Conservation (phyloP, 1,139 yeast species). For the Kodamaea suecica region DNA sequence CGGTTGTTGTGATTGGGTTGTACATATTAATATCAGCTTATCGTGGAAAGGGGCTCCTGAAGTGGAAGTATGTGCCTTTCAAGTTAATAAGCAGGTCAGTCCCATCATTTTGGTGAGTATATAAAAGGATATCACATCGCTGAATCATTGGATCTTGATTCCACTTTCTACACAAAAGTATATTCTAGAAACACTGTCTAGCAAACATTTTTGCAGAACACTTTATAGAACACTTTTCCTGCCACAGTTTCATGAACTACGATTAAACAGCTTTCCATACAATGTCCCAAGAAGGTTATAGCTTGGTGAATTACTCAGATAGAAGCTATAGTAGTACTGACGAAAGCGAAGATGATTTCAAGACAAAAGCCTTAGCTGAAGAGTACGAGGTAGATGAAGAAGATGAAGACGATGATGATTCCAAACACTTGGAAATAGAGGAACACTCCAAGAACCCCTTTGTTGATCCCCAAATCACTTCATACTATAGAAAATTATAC, state of each 20-base stretch:
- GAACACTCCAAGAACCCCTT: conserved; percentile 12
- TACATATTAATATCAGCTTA: not conserved
- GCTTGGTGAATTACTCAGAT: conserved; percentile 3
- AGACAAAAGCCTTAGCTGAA: conserved; percentile 2
- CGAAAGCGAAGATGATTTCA: conserved; percentile 3
- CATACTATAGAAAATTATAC: conserved; percentile 18
- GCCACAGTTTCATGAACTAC: too few species aligned
- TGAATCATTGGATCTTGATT: too few species aligned
- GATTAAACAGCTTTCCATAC: too few species aligned
- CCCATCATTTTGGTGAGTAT: too few species aligned
- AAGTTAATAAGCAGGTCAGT: too few species aligned
- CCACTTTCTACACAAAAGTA: too few species aligned
- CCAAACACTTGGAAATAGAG: conserved; percentile 2
- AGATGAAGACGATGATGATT: not conserved
- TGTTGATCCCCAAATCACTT: conserved; percentile 19
- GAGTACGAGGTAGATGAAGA: conserved; percentile 1
- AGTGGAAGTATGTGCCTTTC: too few species aligned
- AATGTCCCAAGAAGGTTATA: not conserved
- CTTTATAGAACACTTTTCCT: too few species aligned
- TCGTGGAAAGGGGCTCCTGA: not conserved
- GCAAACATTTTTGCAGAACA: too few species aligned
- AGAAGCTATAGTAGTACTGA: conserved; percentile 6
- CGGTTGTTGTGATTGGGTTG: not conserved
- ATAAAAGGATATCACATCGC: too few species aligned
- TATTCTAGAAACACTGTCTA: too few species aligned